Evolutionary conservation across 768 basidiomycete species (phyloP).

Genomic region (Serendipita sp.): DNA sequence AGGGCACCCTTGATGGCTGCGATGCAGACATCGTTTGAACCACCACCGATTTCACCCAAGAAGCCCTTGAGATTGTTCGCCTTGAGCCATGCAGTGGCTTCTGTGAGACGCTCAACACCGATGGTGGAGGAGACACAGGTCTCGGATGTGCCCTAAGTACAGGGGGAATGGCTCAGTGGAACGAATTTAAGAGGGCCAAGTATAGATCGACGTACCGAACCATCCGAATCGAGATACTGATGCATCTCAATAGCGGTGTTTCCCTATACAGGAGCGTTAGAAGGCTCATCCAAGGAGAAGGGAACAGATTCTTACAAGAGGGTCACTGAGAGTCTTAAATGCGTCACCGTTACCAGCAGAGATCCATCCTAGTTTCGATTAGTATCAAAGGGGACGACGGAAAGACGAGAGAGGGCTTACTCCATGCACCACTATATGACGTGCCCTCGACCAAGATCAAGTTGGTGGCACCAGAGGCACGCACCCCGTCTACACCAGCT

Average conservation of each 20-base stretch:
- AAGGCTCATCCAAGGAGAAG: too few species aligned
- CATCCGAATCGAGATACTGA: constrained; percentile 53
- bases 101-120: constrained; percentile 19
- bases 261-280: not conserved
- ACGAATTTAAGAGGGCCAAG: too few species aligned
- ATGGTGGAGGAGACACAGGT: constrained; percentile 39
- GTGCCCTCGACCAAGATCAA: constrained; percentile 27
- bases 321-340: constrained; percentile 38
- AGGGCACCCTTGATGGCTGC: too few species aligned
- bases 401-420: constrained; percentile 16
- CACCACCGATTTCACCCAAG: constrained; percentile 42
- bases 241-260: constrained; percentile 35
- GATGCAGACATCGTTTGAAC: too few species aligned
- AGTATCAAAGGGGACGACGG: not conserved
- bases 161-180: too few species aligned
- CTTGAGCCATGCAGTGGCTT: constrained; percentile 44
- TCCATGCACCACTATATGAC: constrained; percentile 45
- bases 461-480: constrained; percentile 42
- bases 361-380: constrained; percentile 28
- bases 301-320: constrained; percentile 23
- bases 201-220: constrained; percentile 20
- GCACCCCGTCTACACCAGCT: constrained; percentile 50
- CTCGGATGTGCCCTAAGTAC: constrained; percentile 21
- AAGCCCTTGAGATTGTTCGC: constrained; percentile 44
- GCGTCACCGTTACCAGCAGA: constrained; percentile 41